These are phyloP conservation scores for Pachyrhizus erosus DNA, from an alignment of 306 rosid genomes.

Conservation along the genomic window DNA sequence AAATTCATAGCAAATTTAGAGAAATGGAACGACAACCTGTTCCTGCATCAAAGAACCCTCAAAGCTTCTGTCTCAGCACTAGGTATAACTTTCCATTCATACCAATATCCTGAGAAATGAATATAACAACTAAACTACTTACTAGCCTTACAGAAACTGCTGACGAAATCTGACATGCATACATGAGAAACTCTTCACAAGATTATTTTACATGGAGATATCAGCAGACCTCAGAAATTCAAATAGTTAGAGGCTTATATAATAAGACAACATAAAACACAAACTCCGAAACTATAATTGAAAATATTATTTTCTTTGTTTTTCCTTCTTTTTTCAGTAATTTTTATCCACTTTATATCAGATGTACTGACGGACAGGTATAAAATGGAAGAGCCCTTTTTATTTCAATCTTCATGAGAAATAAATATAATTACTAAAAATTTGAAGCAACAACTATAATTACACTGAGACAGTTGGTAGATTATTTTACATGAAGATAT, in stretches of 20 bases:
- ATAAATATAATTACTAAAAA: neutral
- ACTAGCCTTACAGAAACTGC: constrained; percentile 22
- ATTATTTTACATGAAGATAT: neutral
- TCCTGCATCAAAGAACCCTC: constrained; percentile 34
- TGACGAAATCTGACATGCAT: constrained; percentile 17
- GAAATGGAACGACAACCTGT: constrained; percentile 36
- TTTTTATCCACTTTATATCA: constrained; percentile 3
- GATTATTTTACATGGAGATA: constrained; percentile 18
- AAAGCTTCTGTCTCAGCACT: constrained; percentile 37
- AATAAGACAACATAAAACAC: constrained; percentile 8
- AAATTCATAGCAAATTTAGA: constrained; percentile 26
- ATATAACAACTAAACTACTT: constrained; percentile 20
- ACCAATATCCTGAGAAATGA: constrained; percentile 28
- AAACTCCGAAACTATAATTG: constrained; percentile 17
- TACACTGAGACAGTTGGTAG: neutral
- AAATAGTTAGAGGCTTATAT: constrained; percentile 6
- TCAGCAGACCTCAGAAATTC: constrained; percentile 34
- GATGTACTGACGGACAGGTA: constrained; percentile 17
- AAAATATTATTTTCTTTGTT: neutral
- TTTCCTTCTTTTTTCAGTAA: neutral
- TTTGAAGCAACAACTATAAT: constrained; percentile 17
- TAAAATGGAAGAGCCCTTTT: constrained; percentile 16
- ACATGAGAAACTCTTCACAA: neutral
- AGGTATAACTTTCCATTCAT: constrained; percentile 30
- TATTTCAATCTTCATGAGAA: neutral